phyloP scores from a whole-genome alignment of 2,329 filamentous ascomycete species.

The Venturia aucupariae region DNA sequence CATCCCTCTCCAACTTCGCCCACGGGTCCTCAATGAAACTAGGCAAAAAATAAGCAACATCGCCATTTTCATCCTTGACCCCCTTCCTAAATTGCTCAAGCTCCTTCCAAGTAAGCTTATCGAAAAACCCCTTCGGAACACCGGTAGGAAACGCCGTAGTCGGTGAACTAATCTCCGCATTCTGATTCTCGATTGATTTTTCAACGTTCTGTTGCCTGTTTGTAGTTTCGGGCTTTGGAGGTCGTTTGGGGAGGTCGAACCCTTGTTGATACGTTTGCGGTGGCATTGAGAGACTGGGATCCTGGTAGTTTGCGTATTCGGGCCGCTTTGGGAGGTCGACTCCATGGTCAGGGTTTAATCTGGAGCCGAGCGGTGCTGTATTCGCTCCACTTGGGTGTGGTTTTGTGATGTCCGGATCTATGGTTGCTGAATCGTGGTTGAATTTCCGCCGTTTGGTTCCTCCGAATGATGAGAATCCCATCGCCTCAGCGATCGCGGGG shows the following conservation, averaged over 20 bases:
- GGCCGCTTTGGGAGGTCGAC: background rate
- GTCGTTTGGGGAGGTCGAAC: background rate
- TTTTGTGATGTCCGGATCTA: background rate
- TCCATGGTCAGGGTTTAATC: background rate
- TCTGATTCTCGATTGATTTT: background rate
- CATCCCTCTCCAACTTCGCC: slow-evolving; percentile 28
- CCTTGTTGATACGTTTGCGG: background rate
- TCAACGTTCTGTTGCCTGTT: background rate
- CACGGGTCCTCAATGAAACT: slow-evolving; percentile 66
- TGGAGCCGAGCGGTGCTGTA: slow-evolving; percentile 3
- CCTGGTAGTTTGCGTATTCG: background rate
- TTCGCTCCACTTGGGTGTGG: slow-evolving; percentile 5
- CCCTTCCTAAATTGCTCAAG: slow-evolving; percentile 31
- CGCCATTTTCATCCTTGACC: slow-evolving; percentile 45
- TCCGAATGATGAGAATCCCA: slow-evolving; percentile 70
- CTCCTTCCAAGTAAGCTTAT: slow-evolving; percentile 18
- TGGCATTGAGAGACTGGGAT: background rate
- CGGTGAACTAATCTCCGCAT: background rate
- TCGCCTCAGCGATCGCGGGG: slow-evolving; percentile 52
- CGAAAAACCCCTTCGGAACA: background rate
- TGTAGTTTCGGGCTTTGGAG: background rate
- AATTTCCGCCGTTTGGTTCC: slow-evolving; percentile 11
- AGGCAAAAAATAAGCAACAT: slow-evolving; percentile 59
- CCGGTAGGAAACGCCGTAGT: slow-evolving; percentile 6
- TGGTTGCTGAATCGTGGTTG: background rate